Base-by-base conservation (phyloP, 495 filamentous ascomycete species). In the Amniculicola lignicola region DNA sequence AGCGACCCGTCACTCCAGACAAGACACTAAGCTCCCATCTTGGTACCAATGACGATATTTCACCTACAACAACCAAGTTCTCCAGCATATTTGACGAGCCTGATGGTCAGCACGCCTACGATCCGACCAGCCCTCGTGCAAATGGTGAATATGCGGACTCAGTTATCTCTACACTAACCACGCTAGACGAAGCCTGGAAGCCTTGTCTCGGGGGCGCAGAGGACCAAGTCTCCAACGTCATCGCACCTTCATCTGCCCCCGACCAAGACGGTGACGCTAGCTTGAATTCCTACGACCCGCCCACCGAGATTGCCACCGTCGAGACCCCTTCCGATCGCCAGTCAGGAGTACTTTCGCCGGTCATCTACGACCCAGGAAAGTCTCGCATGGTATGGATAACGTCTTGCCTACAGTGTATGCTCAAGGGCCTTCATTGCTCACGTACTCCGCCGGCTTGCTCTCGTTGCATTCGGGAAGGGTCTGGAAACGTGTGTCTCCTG, bases 341-440 rank as follows among this genome's bases (percentile, higher is more conserved):
- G 23, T 1, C 23, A 6, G 3, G 21, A 1, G 25, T 3, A 48
- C 14, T n/a, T n/a, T n/a, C 2, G 10, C 6, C 7, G 15, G n/a
- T 11, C 25, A 12, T 35, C 19, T n/a, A 5, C 19, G 40, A 57
- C 12, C 24, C 25, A 3, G 19, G 23, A 6, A 10, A 15, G 4
- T 39, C 58, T 6, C 12, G 33, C 1, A 22, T 63, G 11, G 42
- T 57, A 1, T 52, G 24, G 42, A 35, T 61, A 4, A 51, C 37
- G 21, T 61, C 63, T 0, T 66, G 63, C 24, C 44, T 60, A 0
- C 63, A 66, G 41, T 66, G 63, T 43, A 25, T 27, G 12, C 44
- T 63, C 35, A 50, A 40, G 1, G n/a, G 33, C 4, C 49, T 66
- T 6, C 55, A 51, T 2, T 66, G 63, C 40, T 58, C 59, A 2